These are phyloP conservation scores for Pleurotus tuoliensis DNA, from an alignment of 768 basidiomycete genomes.

Conservation along the genomic window DNA sequence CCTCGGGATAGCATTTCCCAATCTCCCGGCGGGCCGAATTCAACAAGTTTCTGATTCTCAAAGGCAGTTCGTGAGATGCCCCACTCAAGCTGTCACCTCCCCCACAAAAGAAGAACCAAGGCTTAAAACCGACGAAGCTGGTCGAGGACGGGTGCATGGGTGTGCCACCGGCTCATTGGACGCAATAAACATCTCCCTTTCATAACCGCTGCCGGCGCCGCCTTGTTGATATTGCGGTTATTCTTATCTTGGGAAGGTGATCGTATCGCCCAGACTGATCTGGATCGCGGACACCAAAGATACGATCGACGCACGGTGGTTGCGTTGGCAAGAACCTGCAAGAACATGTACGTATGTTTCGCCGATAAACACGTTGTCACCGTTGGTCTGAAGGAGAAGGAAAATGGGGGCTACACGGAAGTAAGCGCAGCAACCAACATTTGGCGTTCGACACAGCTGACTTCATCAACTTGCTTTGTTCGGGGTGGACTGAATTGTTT, in stretches of 20 bases:
- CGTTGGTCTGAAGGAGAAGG: too few species aligned
- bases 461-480: background rate
- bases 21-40: slow-evolving; percentile 3
- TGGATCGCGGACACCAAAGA: slow-evolving; percentile 1
- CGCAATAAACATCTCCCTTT: too few species aligned
- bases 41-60: background rate
- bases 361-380: slow-evolving; percentile 7
- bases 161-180: too few species aligned
- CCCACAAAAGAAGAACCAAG: background rate
- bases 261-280: slow-evolving; percentile 6
- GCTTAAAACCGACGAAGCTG: background rate
- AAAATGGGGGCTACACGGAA: too few species aligned
- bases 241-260: background rate
- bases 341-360: background rate
- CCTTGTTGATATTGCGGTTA: slow-evolving; percentile 4
- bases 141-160: too few species aligned
- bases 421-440: background rate
- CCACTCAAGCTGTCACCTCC: background rate
- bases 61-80: background rate
- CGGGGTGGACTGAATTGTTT: background rate
- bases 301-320: slow-evolving; percentile 8
- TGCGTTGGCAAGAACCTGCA: background rate
- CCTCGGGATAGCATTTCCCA: background rate
- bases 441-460: background rate
- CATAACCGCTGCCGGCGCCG: background rate